Base-by-base conservation (phyloP, 1,284 basidiomycete species). In the Leucoagaricus sp. region DNA sequence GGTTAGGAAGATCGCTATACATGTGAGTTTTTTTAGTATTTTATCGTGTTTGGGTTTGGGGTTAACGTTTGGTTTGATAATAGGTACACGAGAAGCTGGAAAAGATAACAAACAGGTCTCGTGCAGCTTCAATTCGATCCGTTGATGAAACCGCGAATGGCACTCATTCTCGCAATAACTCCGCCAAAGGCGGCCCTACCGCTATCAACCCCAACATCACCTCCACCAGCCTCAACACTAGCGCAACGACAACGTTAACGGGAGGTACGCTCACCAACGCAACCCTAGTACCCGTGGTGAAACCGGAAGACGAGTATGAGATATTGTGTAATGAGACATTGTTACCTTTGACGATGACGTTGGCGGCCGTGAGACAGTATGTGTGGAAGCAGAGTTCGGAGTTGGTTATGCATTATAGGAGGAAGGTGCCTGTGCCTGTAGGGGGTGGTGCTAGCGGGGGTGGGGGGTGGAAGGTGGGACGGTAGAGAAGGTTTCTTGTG, bases 1-100 rank as follows among this genome's bases (percentile, higher is more conserved):
- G 17, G 84, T 96, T 25, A 82, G 87, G 53, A 98, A 98, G 71
- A 83, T 97, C 13, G 81, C 87, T 1, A 67, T 77, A 51, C 96
- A 98, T 76, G 93, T 96, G 67, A 45, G 87, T 74, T 13, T 25
- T 52, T 49, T 46, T 31, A 48, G 29, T 54, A 31, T 13, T 17
- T 7, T n/a, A 0, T 44, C 2, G 15, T 41, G 26, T 49, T 41
- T 23, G 9, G 23, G n/a, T 19, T 31, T 19, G 19, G 34, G 17
- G 6, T 31, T 50, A 4, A 50, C 51, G 19, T 54, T 46, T 31
- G 9, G 44, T 38, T 48, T 13, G 31, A 25, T 50, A n/a, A 8
- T 61, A 92, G 90, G 89, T 93, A 0, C 88, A 90, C 67, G 94
- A 97, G 63, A 96, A 95, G 69, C 77, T 96, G 4, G 91, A 94